phyloP scores from a whole-genome alignment of 2,329 filamentous ascomycete genomes.

The Cadophora malorum region DNA sequence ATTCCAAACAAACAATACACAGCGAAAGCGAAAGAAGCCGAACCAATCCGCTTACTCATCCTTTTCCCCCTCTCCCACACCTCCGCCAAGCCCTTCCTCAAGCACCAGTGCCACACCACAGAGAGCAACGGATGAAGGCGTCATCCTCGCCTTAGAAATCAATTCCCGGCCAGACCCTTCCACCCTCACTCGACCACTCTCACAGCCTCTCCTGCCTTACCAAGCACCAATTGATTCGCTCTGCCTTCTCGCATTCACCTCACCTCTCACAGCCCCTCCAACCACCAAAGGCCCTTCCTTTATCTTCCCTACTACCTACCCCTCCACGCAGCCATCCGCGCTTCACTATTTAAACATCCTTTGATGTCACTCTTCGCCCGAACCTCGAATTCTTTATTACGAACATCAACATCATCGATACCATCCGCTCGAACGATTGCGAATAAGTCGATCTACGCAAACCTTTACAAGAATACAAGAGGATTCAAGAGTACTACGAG shows the following conservation, averaged over 20 bases:
- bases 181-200: background rate
- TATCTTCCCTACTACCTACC: constrained; percentile 5
- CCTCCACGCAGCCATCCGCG: too few species aligned
- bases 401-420: constrained; percentile 15
- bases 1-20: background rate
- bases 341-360: constrained; percentile 11
- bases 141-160: constrained; percentile 18
- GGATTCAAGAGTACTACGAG: constrained; percentile 48
- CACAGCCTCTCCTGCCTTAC: constrained; percentile 4
- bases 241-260: background rate
- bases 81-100: background rate
- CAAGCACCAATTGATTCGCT: constrained; percentile 14
- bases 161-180: constrained; percentile 8
- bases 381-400: constrained; percentile 10
- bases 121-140: background rate
- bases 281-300: too few species aligned
- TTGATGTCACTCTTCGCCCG: constrained; percentile 30
- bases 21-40: background rate
- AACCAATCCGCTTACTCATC: constrained; percentile 5
- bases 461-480: constrained; percentile 22
- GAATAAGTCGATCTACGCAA: constrained; percentile 11
- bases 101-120: too few species aligned
- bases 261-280: constrained; percentile 3
- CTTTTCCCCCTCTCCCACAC: background rate
- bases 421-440: background rate